These are phyloP conservation scores for Trichoderma asperellum DNA, from an alignment of 2,329 filamentous ascomycete genomes.

Conservation along the genomic window DNA sequence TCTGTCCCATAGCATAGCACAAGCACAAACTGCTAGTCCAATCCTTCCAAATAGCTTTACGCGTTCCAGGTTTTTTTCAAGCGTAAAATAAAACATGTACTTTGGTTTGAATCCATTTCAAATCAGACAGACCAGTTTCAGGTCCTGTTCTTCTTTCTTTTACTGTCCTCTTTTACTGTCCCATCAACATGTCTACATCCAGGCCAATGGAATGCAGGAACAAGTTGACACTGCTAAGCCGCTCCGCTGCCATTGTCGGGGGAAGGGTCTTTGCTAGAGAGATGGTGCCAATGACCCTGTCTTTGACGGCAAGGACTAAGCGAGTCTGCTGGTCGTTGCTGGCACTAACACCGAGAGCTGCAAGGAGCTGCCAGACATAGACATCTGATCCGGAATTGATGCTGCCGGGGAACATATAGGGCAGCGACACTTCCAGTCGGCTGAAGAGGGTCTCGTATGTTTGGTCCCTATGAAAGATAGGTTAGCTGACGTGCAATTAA, in stretches of 20 bases:
- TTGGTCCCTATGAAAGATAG: constrained; percentile 58
- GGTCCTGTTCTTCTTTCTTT: constrained; percentile 9
- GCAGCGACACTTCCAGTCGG: constrained; percentile 78
- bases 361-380: constrained; percentile 97
- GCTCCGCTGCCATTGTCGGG: constrained; percentile 78
- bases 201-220: constrained; percentile 99
- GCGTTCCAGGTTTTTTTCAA: neutral
- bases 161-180: constrained; percentile 41
- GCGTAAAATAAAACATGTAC: neutral
- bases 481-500: neutral
- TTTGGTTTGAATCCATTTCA: neutral
- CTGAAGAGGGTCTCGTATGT: constrained; percentile 90
- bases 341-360: constrained; percentile 90
- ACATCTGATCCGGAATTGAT: constrained; percentile 90
- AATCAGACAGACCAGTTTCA: neutral
- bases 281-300: constrained; percentile 96
- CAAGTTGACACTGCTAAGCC: constrained; percentile 89
- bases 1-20: constrained; percentile 1
- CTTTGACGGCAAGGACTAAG: constrained; percentile 93
- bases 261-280: constrained; percentile 86
- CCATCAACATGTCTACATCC: constrained; percentile 77
- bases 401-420: constrained; percentile 87
- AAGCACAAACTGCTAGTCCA: constrained; percentile 18
- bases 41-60: constrained; percentile 21
- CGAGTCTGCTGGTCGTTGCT: constrained; percentile 94